Conservation (phyloP, 2,329 filamentous ascomycete genomes). For the Grosmannia penicillata region DNA sequence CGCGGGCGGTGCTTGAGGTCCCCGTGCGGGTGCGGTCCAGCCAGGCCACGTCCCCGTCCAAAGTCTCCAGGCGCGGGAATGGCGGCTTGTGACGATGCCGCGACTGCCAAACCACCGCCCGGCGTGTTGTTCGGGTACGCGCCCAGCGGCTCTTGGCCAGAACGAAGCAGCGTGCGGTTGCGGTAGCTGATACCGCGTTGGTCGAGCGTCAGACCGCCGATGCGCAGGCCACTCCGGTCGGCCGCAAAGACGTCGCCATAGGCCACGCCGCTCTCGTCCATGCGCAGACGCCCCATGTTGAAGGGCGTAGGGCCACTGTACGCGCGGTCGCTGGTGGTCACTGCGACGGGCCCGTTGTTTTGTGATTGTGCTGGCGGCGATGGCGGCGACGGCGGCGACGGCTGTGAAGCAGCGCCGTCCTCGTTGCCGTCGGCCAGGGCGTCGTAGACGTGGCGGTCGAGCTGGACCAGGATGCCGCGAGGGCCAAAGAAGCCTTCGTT, state of each 20-base stretch:
- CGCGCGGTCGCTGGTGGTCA: not conserved
- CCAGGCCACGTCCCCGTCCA: too few species aligned
- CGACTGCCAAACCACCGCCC: too few species aligned
- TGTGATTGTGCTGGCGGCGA: too few species aligned
- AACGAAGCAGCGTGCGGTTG: constrained; percentile 13
- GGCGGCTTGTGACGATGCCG: too few species aligned
- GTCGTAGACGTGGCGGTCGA: not conserved
- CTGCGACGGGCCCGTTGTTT: constrained; percentile 4
- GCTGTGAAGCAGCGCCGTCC: too few species aligned
- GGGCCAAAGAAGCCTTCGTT: constrained; percentile 41
- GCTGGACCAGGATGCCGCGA: constrained; percentile 27
- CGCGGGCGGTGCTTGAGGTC: too few species aligned
- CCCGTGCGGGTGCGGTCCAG: not conserved
- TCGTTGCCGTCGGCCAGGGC: too few species aligned
- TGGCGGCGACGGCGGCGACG: too few species aligned
- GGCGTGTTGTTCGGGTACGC: too few species aligned
- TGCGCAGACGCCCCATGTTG: constrained; percentile 22
- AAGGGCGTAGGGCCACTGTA: constrained; percentile 12
- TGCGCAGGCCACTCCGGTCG: constrained; percentile 28
- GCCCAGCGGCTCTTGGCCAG: too few species aligned
- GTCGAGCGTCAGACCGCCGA: constrained; percentile 28
- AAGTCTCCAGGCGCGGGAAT: too few species aligned
- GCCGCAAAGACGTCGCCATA: constrained; percentile 28
- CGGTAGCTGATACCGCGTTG: constrained; percentile 15
- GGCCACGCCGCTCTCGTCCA: constrained; percentile 28